These are phyloP conservation scores for Wickerhamomyces silvicola DNA, from an alignment of 805 yeast species.

Conservation along the genomic window DNA sequence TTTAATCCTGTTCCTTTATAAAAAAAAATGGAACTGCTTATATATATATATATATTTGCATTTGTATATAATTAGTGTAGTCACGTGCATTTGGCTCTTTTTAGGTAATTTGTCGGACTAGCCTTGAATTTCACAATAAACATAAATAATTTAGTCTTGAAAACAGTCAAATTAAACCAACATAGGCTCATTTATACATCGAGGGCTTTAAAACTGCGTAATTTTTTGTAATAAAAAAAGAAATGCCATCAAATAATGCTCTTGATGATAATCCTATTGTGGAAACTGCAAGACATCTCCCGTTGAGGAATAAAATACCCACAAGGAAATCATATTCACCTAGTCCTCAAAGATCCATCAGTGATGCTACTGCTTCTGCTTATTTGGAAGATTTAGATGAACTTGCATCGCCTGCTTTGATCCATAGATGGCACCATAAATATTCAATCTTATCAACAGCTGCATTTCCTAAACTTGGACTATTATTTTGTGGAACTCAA, in stretches of 20 bases:
- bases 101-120: too few species aligned
- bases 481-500: conserved; percentile 86
- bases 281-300: conserved; percentile 14
- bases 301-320: conserved; percentile 9
- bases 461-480: conserved; percentile 48
- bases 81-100: too few species aligned
- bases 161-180: too few species aligned
- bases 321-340: conserved; percentile 7
- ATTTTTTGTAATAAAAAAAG: too few species aligned
- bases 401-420: conserved; percentile 19
- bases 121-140: too few species aligned
- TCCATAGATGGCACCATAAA: conserved; percentile 73
- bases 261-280: conserved; percentile 15
- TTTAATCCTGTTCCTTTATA: conserved; percentile 3
- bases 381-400: background rate
- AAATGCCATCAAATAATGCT: conserved; percentile 7
- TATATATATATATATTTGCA: background rate
- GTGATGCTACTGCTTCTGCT: background rate
- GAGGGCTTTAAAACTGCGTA: too few species aligned
- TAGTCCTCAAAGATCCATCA: conserved; percentile 8
- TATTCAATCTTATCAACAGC: conserved; percentile 70
- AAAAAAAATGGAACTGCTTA: background rate
- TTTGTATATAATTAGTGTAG: too few species aligned
- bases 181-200: too few species aligned
- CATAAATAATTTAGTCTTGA: too few species aligned